These are phyloP conservation scores for Aspergillus sojae DNA, from an alignment of 2,329 filamentous ascomycete genomes.

Conservation along the genomic window DNA sequence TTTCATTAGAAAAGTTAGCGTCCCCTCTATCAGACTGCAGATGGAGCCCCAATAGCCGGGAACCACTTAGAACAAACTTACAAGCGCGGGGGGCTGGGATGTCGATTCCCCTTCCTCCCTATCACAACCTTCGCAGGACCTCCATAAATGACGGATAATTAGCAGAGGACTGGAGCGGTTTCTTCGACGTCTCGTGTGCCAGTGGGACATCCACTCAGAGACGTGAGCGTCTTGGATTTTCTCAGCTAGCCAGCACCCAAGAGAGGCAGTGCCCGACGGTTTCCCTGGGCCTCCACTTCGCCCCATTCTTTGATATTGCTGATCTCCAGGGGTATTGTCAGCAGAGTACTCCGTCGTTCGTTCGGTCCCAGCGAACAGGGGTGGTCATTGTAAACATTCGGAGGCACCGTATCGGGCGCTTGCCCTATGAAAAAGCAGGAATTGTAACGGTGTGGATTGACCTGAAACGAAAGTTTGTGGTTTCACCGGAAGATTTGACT, in stretches of 20 bases:
- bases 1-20: neutral
- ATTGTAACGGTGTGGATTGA: neutral
- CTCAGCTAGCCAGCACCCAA: conserved; percentile 10
- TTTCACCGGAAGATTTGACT: neutral
- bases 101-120: conserved; percentile 9
- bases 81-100: conserved; percentile 4
- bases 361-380: neutral
- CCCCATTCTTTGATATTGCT: conserved; percentile 7
- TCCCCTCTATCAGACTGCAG: conserved; percentile 6
- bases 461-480: neutral
- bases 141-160: conserved; percentile 11
- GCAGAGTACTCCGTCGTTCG: conserved; percentile 10
- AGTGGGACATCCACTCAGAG: conserved; percentile 7
- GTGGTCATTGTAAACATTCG: conserved; percentile 3
- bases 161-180: conserved; percentile 5
- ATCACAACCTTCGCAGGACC: conserved; percentile 8
- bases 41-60: conserved; percentile 12
- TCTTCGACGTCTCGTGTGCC: conserved; percentile 10
- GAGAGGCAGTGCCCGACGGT: conserved; percentile 20
- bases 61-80: conserved; percentile 14
- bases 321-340: conserved; percentile 14
- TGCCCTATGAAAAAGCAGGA: conserved; percentile 4
- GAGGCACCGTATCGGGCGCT: conserved; percentile 2
- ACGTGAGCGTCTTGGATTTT: conserved; percentile 12
- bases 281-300: conserved; percentile 10